These are phyloP conservation scores for Vaccinium myrtillus DNA, from an alignment of 148 eudicot species.

Conservation along the genomic window DNA sequence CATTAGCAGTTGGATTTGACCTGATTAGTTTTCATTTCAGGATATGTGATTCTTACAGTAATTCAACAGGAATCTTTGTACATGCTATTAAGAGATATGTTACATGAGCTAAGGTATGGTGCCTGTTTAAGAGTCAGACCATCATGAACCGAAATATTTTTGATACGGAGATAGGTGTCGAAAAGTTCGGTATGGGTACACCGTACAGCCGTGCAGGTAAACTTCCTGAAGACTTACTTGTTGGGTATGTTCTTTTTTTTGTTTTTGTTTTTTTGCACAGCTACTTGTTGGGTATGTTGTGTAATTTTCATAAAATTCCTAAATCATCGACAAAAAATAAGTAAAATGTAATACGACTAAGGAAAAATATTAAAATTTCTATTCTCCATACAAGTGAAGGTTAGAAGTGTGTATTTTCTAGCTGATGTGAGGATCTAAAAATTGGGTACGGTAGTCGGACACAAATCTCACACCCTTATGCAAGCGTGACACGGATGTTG, in stretches of 20 bases:
- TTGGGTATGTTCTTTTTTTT: neutral
- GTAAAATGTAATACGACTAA: neutral
- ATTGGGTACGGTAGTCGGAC: neutral
- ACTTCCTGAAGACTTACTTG: neutral
- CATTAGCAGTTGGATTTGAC: constrained; percentile 1
- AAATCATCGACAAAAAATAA: neutral
- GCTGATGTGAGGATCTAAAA: neutral
- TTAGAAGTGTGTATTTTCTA: neutral
- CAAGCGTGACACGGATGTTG: neutral
- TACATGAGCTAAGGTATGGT: neutral
- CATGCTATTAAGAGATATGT: neutral
- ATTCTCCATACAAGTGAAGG: neutral
- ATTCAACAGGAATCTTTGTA: neutral
- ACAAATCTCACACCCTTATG: neutral
- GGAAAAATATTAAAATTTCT: neutral
- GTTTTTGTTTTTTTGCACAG: no score
- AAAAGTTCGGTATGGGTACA: neutral
- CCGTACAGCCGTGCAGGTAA: no score
- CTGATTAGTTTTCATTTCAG: neutral
- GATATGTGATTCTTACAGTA: neutral
- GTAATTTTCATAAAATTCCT: neutral
- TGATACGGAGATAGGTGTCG: neutral
- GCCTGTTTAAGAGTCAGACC: neutral
- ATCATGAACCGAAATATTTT: neutral
- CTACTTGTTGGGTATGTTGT: no score